Evolutionary conservation across 176 grass and related monocot genomes (phyloP), one percentile per base, ranked within the genome.

Genomic region (Pontederia crassipes): DNA sequence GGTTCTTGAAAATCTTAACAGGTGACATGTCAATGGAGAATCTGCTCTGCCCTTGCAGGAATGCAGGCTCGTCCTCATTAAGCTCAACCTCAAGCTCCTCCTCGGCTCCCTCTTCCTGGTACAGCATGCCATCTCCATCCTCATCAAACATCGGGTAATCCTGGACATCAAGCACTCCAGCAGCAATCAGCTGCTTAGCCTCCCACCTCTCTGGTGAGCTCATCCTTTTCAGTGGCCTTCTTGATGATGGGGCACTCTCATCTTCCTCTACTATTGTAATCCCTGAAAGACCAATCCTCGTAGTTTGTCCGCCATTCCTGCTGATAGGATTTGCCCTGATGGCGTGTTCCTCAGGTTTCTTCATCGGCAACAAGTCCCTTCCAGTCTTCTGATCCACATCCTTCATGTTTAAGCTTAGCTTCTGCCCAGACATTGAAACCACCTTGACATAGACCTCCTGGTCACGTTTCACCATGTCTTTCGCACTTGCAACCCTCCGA

Each of bases 1-100:
- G 91, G 71, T 96, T 96, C 83, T 85, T 96, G 50, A 84, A 96
- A 74, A 90, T 96, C 81, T 90, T 96, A 49, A 96, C 86, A 28
- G 86, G 91, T 48, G 91, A 90, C 83, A 90, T 87, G 64, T 95
- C 91, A 55, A 90, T 80, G 9, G 83, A 96, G 71, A 79, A 90
- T 56, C 83, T 67, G 66, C 78, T 90, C 61, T 90, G 86, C 16
- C 91, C 91, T 52, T 87, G 83, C 75, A 96, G 84, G 81, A 96
- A 96, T 4, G 83, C 78, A 24, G 91, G 91, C 59, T 96, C 86
- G 79, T 96, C 86, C 65, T 96, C 86, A 62, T 90, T 96, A 35
- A 96, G 83, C 55, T 96, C 86, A 10, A 95, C 87, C 65, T 96
- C 86, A 15, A 87, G 65, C 77, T 96, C 91, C 69, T 87, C 83